These are phyloP conservation scores for Pyrenophora seminiperda DNA, from an alignment of 2,329 filamentous ascomycete genomes.

Conservation along the genomic window DNA sequence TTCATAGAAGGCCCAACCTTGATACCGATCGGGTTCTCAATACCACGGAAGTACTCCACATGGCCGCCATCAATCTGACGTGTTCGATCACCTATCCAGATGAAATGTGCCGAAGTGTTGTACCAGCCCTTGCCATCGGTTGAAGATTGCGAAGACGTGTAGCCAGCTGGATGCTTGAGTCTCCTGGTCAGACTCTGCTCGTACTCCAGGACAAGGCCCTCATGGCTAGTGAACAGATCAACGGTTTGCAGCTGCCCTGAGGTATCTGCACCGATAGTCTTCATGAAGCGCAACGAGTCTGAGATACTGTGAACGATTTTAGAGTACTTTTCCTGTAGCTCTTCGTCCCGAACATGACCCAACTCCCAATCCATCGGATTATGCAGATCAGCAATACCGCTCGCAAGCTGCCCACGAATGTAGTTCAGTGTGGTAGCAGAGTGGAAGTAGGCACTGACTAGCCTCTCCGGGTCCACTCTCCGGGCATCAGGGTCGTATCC, in stretches of 20 bases:
- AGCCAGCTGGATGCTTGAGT: slow-evolving; percentile 66
- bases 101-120: slow-evolving; percentile 93
- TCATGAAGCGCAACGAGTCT: slow-evolving; percentile 92
- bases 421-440: slow-evolving; percentile 95
- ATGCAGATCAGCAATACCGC: slow-evolving; percentile 91
- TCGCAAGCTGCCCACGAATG: slow-evolving; percentile 79
- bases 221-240: slow-evolving; percentile 93
- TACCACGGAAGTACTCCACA: slow-evolving; percentile 95
- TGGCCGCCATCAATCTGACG: slow-evolving; percentile 91
- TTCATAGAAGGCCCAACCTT: slow-evolving; percentile 92
- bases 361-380: slow-evolving; percentile 93
- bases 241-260: slow-evolving; percentile 85
- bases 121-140: slow-evolving; percentile 71
- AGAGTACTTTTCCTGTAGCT: slow-evolving; percentile 83
- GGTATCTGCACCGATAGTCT: slow-evolving; percentile 87
- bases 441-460: slow-evolving; percentile 93
- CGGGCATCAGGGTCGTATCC: slow-evolving; percentile 79
- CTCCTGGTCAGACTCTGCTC: slow-evolving; percentile 84
- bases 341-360: slow-evolving; percentile 84
- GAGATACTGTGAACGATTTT: slow-evolving; percentile 83
- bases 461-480: slow-evolving; percentile 77
- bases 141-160: slow-evolving; percentile 34
- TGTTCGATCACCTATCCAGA: slow-evolving; percentile 98
- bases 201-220: slow-evolving; percentile 92
- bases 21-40: slow-evolving; percentile 94